Conservation (phyloP, 2,329 filamentous ascomycete species). For the Apiospora pterosperma region DNA sequence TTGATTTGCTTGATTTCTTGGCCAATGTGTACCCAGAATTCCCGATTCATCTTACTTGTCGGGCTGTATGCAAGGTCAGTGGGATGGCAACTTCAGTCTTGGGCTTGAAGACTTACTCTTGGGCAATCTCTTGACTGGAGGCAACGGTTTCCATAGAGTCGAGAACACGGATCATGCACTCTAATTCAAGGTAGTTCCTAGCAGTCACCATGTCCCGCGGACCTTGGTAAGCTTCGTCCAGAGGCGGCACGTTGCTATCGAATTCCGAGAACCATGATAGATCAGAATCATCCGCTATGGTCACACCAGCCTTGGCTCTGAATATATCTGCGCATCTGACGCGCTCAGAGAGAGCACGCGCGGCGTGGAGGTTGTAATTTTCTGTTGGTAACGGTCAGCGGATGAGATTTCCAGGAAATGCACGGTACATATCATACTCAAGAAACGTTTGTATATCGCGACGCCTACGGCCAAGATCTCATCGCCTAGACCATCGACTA, state of each 20-base stretch:
- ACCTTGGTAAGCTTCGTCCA: conserved; percentile 31
- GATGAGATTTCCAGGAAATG: neutral
- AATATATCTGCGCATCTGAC: conserved; percentile 49
- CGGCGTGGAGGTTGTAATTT: conserved; percentile 49
- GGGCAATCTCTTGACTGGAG: conserved; percentile 47
- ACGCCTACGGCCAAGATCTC: conserved; percentile 66
- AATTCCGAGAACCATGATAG: conserved; percentile 28
- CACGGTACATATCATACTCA: conserved; percentile 62
- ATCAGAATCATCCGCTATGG: conserved; percentile 28
- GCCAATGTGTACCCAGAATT: conserved; percentile 53
- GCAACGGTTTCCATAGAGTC: conserved; percentile 67
- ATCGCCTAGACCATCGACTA: conserved; percentile 69
- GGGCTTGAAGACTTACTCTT: conserved; percentile 41
- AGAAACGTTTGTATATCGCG: conserved; percentile 76
- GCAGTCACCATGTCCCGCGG: conserved; percentile 46
- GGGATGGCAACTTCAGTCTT: neutral
- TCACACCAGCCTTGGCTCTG: conserved; percentile 28
- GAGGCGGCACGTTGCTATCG: conserved; percentile 11
- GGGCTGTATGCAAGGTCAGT: conserved; percentile 29
- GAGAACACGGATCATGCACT: conserved; percentile 62
- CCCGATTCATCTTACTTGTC: conserved; percentile 30
- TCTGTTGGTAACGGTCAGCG: conserved; percentile 30
- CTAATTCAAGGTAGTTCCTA: conserved; percentile 64
- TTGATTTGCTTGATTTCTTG: conserved; percentile 52
- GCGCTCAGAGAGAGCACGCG: conserved; percentile 48